Conservation (phyloP, 2,329 filamentous ascomycete genomes). For the Thermothelomyces thermophilus region DNA sequence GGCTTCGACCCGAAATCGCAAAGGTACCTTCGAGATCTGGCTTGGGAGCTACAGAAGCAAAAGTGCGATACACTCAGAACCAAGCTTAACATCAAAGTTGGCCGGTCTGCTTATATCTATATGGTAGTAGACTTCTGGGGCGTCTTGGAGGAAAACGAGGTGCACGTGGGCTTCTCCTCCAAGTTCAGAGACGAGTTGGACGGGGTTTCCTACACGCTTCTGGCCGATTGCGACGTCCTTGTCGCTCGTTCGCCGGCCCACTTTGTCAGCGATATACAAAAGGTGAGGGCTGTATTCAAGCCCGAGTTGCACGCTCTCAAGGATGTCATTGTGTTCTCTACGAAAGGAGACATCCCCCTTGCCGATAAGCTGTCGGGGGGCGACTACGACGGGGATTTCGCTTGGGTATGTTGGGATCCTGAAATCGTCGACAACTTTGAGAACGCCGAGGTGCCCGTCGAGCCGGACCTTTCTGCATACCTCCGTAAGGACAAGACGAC, state of each 20-base stretch:
- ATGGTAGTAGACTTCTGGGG: conserved; percentile 64
- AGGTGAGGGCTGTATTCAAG: conserved; percentile 52
- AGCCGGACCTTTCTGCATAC: conserved; percentile 41
- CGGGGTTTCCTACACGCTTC: conserved; percentile 44
- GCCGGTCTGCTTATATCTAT: conserved; percentile 53
- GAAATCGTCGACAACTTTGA: conserved; percentile 58
- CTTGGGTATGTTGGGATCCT: conserved; percentile 71
- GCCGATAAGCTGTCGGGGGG: conserved; percentile 69
- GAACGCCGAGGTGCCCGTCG: conserved; percentile 48
- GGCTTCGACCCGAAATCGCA: conserved; percentile 51
- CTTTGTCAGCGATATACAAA: conserved; percentile 66
- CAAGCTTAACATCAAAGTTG: conserved; percentile 55
- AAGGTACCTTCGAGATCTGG: conserved; percentile 42
- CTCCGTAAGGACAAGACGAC: conserved; percentile 43
- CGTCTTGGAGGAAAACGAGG: conserved; percentile 55
- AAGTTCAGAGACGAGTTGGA: conserved; percentile 51
- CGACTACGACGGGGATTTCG: conserved; percentile 74
- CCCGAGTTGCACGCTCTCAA: conserved; percentile 59
- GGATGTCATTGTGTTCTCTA: conserved; percentile 74
- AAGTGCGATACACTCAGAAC: conserved; percentile 49
- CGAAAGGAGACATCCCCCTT: conserved; percentile 53
- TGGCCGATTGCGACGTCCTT: conserved; percentile 55
- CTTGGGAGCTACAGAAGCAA: conserved; percentile 40
- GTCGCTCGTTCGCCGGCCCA: conserved; percentile 65
- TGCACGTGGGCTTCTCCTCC: conserved; percentile 63